Conservation (phyloP, 2,329 filamentous ascomycete species). For the Fusarium poae region DNA sequence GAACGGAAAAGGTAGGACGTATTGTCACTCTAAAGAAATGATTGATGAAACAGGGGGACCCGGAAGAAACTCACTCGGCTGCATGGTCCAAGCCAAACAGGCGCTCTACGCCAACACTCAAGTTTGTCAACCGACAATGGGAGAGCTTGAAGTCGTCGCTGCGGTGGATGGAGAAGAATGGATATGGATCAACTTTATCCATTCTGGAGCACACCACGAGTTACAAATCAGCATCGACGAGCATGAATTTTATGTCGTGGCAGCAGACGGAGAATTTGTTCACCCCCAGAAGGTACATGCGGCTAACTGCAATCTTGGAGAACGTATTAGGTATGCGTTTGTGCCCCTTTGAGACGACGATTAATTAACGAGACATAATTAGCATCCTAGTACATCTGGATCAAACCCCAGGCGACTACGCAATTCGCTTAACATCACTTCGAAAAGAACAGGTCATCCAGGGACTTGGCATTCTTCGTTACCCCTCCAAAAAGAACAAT, state of each 20-base stretch:
- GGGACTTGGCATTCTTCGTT: not conserved
- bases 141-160: not conserved
- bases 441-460: not conserved
- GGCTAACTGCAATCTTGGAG: not conserved
- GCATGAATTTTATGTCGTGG: not conserved
- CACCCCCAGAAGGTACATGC: not conserved
- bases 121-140: not conserved
- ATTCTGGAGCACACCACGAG: conserved; percentile 4
- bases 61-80: not conserved
- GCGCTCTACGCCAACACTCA: not conserved
- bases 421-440: not conserved
- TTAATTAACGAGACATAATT: not conserved
- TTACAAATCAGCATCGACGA: not conserved
- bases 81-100: not conserved
- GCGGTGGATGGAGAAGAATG: not conserved
- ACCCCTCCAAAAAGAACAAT: not conserved
- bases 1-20: not conserved
- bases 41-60: not conserved
- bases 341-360: fast-evolving
- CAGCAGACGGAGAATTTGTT: not conserved
- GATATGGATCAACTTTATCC: conserved; percentile 4
- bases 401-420: not conserved
- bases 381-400: not conserved
- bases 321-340: not conserved
- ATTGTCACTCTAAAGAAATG: not conserved